These are phyloP conservation scores for Colletotrichum sp. DNA, from an alignment of 2,329 filamentous ascomycete genomes.

Conservation along the genomic window DNA sequence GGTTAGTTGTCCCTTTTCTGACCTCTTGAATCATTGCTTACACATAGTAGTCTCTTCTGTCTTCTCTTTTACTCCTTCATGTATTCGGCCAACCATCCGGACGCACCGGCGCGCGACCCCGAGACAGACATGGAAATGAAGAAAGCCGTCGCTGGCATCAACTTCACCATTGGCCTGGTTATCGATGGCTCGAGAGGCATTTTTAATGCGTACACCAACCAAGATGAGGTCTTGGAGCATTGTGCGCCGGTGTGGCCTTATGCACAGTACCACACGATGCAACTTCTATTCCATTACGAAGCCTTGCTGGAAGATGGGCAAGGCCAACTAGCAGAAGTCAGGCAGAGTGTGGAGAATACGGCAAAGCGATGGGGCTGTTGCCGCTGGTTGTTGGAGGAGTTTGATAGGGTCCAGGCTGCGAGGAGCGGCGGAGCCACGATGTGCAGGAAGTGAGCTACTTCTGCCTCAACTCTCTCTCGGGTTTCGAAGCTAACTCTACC, in stretches of 20 bases:
- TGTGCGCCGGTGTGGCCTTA: conserved; percentile 38
- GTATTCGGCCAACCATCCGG: conserved; percentile 26
- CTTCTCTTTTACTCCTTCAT: conserved; percentile 39
- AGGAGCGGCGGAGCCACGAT: background rate
- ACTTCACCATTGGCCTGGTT: conserved; percentile 40
- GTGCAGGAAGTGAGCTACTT: conserved; percentile 1
- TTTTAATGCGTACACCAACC: conserved; percentile 35
- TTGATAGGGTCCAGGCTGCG: conserved; percentile 9
- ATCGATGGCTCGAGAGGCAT: conserved; percentile 39
- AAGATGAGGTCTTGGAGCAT: conserved; percentile 34
- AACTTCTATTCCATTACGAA: conserved; percentile 36
- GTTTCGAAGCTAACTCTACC: background rate
- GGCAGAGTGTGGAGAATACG: conserved; percentile 37
- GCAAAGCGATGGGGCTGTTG: conserved; percentile 39
- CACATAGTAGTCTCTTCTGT: conserved; percentile 31
- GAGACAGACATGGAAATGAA: conserved; percentile 31
- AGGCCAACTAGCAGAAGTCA: conserved; percentile 36
- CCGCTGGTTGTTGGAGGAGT: conserved; percentile 22
- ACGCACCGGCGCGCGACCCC: conserved; percentile 17
- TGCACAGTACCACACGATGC: conserved; percentile 37
- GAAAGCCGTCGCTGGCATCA: conserved; percentile 40
- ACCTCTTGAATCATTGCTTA: background rate
- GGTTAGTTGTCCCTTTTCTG: conserved; percentile 20
- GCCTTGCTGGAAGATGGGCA: conserved; percentile 36
- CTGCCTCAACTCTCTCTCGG: background rate